Base-by-base conservation (phyloP, 2,329 filamentous ascomycete genomes). In the Hypoxylon sp. region DNA sequence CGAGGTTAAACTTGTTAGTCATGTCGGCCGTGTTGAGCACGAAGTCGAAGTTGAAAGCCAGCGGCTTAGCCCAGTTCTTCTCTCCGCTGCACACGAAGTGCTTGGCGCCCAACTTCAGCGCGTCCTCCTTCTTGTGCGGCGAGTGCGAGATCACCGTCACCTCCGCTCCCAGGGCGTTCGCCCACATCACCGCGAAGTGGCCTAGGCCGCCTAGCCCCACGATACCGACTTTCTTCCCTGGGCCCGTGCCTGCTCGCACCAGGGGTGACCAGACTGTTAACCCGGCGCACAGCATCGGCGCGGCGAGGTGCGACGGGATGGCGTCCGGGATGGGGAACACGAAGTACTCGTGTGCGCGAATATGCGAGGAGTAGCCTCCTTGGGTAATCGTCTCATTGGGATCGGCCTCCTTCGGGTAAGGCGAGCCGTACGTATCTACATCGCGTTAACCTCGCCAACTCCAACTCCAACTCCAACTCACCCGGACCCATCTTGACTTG, bases 211-310 rank as follows among this genome's bases (percentile, higher is more conserved):
- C 92, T 11, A 94, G 83, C 5, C 92, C 92, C 11, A 93, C 83
- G 58, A 95, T 87, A 0, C 89, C 92, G 0, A 95, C 90, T 3
- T 81, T 84, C 78, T 92, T 92, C 3, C 92, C 92, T 0, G 90
- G 90, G 0, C 92, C 92, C 35, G 88, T 85, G 1, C 87, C 88
- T 37, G 92, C 89, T 29, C 90, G 85, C 54, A 86, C 85, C 14
- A 96, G 80, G 0, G 93, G 92, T 3, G 87, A 86, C 76, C 87
- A 96, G 0, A 91, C 86, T 0, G 93, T 96, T 57, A 95, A 85
- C 1, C 93, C 93, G 1, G 89, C 93, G 76, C 93, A 95, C 29
- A 95, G 84, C 83, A 96, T 89, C 0, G 92, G 92, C 1, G 92
- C 87, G 0, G 84, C 85, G 1, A 82, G 75, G 33, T 85, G 82